phyloP scores from a whole-genome alignment of 768 basidiomycete species.

The Holtermanniella nyarrowii region DNA sequence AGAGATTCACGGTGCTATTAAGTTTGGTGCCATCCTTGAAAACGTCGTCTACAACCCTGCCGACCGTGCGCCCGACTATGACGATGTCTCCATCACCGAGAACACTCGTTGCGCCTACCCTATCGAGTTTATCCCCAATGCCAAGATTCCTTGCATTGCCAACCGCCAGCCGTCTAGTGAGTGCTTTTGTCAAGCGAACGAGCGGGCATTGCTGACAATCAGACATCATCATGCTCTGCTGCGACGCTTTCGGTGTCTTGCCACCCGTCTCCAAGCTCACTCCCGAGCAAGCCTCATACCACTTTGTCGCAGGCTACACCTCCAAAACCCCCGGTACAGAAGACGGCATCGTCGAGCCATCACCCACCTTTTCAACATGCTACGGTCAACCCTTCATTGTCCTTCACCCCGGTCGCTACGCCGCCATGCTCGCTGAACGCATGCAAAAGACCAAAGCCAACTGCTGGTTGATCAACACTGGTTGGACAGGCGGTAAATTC shows the following conservation, averaged over 20 bases:
- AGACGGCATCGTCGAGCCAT: constrained; percentile 94
- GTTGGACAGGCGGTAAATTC: constrained; percentile 74
- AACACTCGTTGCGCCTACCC: constrained; percentile 99
- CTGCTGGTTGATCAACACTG: constrained; percentile 99
- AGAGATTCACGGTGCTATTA: constrained; percentile 91
- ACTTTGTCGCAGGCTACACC: constrained; percentile 91
- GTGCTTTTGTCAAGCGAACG: constrained; percentile 43
- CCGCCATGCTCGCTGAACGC: constrained; percentile 88
- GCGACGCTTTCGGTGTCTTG: constrained; percentile 95
- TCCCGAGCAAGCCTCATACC: constrained; percentile 91
- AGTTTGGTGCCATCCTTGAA: constrained; percentile 92
- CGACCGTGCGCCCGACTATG: constrained; percentile 79
- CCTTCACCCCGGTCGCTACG: constrained; percentile 90
- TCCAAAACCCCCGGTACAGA: constrained; percentile 96
- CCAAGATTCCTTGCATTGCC: constrained; percentile 82
- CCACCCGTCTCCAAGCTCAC: constrained; percentile 89
- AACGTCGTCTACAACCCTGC: constrained; percentile 93
- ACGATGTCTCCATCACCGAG: constrained; percentile 93
- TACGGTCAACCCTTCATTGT: constrained; percentile 99
- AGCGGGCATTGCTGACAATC: constrained; percentile 1
- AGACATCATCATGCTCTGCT: constrained; percentile 59
- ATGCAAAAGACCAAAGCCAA: constrained; percentile 81
- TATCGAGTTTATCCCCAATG: constrained; percentile 93
- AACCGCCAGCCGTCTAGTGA: constrained; percentile 72
- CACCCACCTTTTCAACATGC: constrained; percentile 98